Percentiles rank a stretch among this genome's conserved stretches.
phyloP scores from a whole-genome alignment of 2,329 filamentous ascomycete genomes.

The Emergomyces orientalis region DNA sequence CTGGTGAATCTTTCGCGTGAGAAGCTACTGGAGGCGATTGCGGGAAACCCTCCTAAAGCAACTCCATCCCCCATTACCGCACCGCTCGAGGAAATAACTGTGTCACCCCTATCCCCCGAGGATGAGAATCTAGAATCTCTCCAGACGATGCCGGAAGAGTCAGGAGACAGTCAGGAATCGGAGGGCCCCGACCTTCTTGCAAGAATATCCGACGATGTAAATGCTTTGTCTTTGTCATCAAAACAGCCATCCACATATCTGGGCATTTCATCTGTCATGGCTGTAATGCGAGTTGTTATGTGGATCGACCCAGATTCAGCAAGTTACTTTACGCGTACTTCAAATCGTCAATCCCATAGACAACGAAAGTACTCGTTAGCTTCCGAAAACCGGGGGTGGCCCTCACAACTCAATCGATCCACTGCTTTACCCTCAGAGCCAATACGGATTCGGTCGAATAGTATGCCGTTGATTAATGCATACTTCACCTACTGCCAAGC shows the following conservation, averaged over 20 bases:
- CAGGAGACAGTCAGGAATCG: constrained; percentile 34
- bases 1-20: constrained; percentile 47
- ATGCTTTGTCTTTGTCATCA: constrained; percentile 55
- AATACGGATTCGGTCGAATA: constrained; percentile 49
- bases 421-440: constrained; percentile 35
- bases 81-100: constrained; percentile 37
- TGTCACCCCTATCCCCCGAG: constrained; percentile 36
- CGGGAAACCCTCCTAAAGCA: constrained; percentile 34
- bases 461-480: constrained; percentile 61
- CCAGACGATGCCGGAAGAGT: constrained; percentile 65
- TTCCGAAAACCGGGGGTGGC: constrained; percentile 19
- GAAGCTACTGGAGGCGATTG: constrained; percentile 50
- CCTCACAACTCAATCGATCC: constrained; percentile 26
- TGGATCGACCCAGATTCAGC: constrained; percentile 45
- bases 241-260: constrained; percentile 57
- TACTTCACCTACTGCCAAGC: constrained; percentile 67
- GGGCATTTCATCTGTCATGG: constrained; percentile 65
- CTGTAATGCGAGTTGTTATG: constrained; percentile 61
- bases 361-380: constrained; percentile 31
- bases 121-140: constrained; percentile 50
- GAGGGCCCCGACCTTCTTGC: constrained; percentile 48
- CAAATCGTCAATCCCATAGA: constrained; percentile 27
- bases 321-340: constrained; percentile 39
- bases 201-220: constrained; percentile 61
- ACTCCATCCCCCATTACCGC: constrained; percentile 39